Evolutionary conservation across 2,329 filamentous ascomycete genomes (phyloP), one percentile per base, ranked within the genome.

Genomic region (Knoxdaviesia capensis): DNA sequence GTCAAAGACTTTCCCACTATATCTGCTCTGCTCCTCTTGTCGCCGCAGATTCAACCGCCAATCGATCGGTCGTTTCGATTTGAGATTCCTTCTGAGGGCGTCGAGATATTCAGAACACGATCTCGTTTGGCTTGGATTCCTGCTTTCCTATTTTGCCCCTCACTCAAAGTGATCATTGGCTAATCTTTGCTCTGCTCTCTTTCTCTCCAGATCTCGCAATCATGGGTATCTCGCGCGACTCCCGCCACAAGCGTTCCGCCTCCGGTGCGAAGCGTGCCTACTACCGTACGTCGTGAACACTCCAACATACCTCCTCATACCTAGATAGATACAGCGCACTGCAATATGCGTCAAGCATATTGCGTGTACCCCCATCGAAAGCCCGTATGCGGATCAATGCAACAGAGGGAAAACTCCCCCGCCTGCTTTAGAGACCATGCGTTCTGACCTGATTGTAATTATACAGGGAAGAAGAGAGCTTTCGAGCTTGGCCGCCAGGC

Each of bases 161-260:
- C 30, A 6, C n/a, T 7, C 4, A 10, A 29, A 35, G 11, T 11
- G 20, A 34, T 20, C 7, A 10, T 33, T 29, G 43, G 37, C 41
- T 38, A 34, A 45, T 38, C 20, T 40, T 38, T 36, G 46, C 51
- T 52, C 49, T 58, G 48, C 7, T 49, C 40, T 45, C 47, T 46
- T 53, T 45, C 46, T 43, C 52, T 57, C 52, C 64, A 79, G 72
- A 72, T 71, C 72, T 70, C 69, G 78, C 77, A 81, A 83, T 79
- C 72, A 88, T 88, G 82, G 83, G 90, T 98, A 96, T 98, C 74
- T 94, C 88, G 71, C 84, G 90, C 74, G 88, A 96, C 74, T 94
- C 86, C 67, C 86, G 90, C 74, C 90, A 98, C 80, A 98, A 98
- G 83, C 87, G 90, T 73, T 87, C 86, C 69, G 87, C 88, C 68